phyloP scores from a whole-genome alignment of 1,284 basidiomycete genomes.

The Apiotrichum mycotoxinovorans region DNA sequence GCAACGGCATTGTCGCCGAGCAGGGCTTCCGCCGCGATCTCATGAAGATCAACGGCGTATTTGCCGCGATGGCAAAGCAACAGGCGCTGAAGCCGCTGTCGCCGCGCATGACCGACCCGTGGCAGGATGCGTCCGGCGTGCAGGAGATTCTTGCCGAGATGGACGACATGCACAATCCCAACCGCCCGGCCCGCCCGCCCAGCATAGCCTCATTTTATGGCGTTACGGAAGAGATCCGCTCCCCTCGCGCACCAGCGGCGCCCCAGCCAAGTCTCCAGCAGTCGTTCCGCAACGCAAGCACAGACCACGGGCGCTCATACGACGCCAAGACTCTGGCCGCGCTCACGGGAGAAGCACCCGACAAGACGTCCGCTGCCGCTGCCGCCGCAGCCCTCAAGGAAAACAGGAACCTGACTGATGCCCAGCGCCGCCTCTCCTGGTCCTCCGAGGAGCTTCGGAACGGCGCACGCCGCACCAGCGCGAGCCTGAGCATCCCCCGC shows the following conservation, averaged over 20 bases:
- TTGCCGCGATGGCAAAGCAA: conserved; percentile 46
- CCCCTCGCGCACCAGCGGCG: neutral
- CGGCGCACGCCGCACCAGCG: neutral
- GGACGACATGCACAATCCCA: neutral
- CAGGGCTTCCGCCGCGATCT: conserved; percentile 80
- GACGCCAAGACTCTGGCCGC: neutral
- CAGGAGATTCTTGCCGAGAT: conserved; percentile 10
- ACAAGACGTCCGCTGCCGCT: neutral
- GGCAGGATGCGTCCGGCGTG: conserved; percentile 27
- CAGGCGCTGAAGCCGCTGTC: conserved; percentile 44
- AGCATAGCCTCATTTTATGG: conserved; percentile 6
- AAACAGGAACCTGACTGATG: conserved; percentile 15
- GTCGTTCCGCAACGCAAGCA: neutral
- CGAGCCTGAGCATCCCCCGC: too few species aligned
- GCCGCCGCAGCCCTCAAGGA: too few species aligned
- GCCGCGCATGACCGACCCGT: conserved; percentile 41
- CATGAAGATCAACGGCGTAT: conserved; percentile 53
- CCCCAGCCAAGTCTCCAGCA: neutral
- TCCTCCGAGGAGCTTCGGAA: conserved; percentile 20
- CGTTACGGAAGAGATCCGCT: neutral
- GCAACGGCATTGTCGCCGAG: conserved; percentile 74
- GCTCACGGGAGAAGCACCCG: too few species aligned
- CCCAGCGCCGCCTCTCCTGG: conserved; percentile 36
- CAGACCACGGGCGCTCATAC: neutral
- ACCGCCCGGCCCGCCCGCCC: neutral